Percentiles rank a stretch among this genome's conserved stretches.
These are phyloP conservation scores for Diplodia intermedia DNA, from an alignment of 2,329 filamentous ascomycete genomes.

Conservation along the genomic window DNA sequence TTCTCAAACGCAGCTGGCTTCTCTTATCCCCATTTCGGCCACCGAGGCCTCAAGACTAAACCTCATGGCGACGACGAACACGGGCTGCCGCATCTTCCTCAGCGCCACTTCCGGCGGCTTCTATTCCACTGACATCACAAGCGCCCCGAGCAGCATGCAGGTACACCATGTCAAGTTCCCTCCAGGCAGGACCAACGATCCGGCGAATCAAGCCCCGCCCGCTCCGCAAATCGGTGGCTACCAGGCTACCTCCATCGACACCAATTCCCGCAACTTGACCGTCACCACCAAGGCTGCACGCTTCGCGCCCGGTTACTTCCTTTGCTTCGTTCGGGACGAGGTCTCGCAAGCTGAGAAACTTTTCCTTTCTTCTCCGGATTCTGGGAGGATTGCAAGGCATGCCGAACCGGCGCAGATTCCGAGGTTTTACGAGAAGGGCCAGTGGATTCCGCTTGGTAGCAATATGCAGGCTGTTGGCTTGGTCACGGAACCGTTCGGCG, in stretches of 20 bases:
- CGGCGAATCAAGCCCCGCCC: constrained; percentile 34
- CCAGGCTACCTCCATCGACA: constrained; percentile 39
- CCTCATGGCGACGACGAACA: constrained; percentile 87
- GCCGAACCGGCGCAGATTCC: constrained; percentile 60
- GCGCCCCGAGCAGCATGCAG: constrained; percentile 82
- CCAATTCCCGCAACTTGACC: constrained; percentile 44
- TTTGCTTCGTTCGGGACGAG: constrained; percentile 72
- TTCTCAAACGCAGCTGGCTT: constrained; percentile 72
- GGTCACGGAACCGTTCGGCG: constrained; percentile 71
- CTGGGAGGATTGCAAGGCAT: constrained; percentile 75
- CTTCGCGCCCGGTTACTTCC: constrained; percentile 88
- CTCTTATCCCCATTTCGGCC: constrained; percentile 82
- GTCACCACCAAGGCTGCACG: constrained; percentile 51
- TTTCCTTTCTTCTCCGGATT: constrained; percentile 87
- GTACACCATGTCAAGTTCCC: constrained; percentile 97
- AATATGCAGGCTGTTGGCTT: constrained; percentile 79
- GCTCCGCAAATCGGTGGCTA: constrained; percentile 28
- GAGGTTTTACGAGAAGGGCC: constrained; percentile 79
- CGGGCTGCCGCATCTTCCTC: constrained; percentile 88
- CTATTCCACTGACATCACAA: constrained; percentile 55
- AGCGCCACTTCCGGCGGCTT: constrained; percentile 84
- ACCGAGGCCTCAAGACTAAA: constrained; percentile 83
- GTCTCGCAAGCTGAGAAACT: constrained; percentile 64
- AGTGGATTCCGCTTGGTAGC: constrained; percentile 78
- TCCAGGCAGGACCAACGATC: constrained; percentile 56